Conservation (phyloP, 2,329 filamentous ascomycete genomes). For the Trichoderma atrobrunneum region DNA sequence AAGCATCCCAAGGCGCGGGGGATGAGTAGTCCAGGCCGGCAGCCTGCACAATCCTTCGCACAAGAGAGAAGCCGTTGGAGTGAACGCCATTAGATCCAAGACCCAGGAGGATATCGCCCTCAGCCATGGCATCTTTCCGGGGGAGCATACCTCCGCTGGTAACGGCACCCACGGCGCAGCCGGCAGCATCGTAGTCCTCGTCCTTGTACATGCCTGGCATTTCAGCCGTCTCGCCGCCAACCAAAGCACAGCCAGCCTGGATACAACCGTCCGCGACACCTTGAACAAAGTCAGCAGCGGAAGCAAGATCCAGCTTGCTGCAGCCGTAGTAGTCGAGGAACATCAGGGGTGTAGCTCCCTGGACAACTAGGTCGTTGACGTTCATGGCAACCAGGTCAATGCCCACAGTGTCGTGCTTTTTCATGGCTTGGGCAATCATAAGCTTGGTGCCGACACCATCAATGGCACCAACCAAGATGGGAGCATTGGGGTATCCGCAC, state of each 20-base stretch:
- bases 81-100: constrained; percentile 84
- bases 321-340: constrained; percentile 99
- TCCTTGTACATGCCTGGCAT: constrained; percentile 93
- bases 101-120: constrained; percentile 82
- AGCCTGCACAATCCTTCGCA: constrained; percentile 79
- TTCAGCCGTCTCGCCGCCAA: constrained; percentile 97
- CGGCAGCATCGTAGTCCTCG: constrained; percentile 90
- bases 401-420: constrained; percentile 90
- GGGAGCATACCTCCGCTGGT: constrained; percentile 68
- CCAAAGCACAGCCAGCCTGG: constrained; percentile 79
- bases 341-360: constrained; percentile 90
- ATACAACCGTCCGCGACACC: constrained; percentile 87
- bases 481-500: constrained; percentile 70
- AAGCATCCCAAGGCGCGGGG: constrained; percentile 70
- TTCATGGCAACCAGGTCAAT: constrained; percentile 99
- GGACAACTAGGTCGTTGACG: constrained; percentile 94
- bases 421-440: constrained; percentile 87
- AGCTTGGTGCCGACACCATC: constrained; percentile 97
- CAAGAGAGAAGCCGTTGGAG: constrained; percentile 97
- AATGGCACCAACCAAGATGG: constrained; percentile 87
- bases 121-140: constrained; percentile 68
- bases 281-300: constrained; percentile 81
- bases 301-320: constrained; percentile 75
- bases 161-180: constrained; percentile 85
- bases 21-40: constrained; percentile 70